A percentile compares a stretch with the other conserved stretches of the same genome.
Evolutionary conservation across 371 early-diverging fungal genomes (phyloP).

Genomic region (Mortierella sp.): DNA sequence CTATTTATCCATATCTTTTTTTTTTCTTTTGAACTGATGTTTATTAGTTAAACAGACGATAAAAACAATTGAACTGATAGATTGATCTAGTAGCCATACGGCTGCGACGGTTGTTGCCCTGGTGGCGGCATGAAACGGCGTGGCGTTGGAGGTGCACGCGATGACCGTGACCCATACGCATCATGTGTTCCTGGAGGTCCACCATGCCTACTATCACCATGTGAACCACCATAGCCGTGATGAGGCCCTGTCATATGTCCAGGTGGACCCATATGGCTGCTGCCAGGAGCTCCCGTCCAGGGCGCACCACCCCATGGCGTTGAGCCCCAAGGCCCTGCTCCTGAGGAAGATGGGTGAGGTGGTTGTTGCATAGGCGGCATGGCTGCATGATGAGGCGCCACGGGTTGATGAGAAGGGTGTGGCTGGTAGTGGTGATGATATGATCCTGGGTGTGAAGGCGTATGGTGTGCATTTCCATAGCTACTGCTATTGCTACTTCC

Average conservation of each 20-base stretch:
- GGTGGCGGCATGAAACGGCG: constrained; percentile 56
- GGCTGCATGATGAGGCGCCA: constrained; percentile 26
- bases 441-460: constrained; percentile 33
- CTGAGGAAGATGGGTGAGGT: constrained; percentile 27
- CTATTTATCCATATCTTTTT: no score
- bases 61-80: neutral
- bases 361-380: constrained; percentile 48
- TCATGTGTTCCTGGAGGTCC: constrained; percentile 41
- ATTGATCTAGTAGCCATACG: constrained; percentile 22
- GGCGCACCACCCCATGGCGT: constrained; percentile 52
- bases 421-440: constrained; percentile 55
- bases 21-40: no score
- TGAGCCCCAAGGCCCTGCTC: constrained; percentile 39
- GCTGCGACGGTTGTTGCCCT: constrained; percentile 44
- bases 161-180: constrained; percentile 45
- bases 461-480: constrained; percentile 30
- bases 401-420: constrained; percentile 39
- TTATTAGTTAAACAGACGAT: neutral
- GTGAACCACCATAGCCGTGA: constrained; percentile 30
- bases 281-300: constrained; percentile 42
- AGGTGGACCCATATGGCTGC: constrained; percentile 47
- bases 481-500: constrained; percentile 33
- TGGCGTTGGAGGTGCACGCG: constrained; percentile 56
- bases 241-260: constrained; percentile 57
- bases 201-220: constrained; percentile 33